Evolutionary conservation across 75 land plant genomes (phyloP), one percentile per base, ranked within the genome.

Genomic region (Larix kaempferi): DNA sequence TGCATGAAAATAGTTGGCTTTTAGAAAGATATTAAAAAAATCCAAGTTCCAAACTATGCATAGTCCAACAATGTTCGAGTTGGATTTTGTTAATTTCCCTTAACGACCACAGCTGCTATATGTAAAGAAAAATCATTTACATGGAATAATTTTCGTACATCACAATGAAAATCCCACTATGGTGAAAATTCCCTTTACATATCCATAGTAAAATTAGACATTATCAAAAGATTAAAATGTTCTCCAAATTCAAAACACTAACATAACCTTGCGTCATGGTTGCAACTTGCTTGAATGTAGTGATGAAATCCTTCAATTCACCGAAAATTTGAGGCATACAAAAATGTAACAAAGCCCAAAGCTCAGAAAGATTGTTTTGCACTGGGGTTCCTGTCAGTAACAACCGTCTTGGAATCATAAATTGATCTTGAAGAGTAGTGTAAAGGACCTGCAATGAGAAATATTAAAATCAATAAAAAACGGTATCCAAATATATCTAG

Each of bases 281-380:
- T 79, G 72, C 88, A 61, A 81, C 85, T 74, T 84, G 84, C 77
- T 84, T 86, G 73, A 95, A 95, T 16, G 88, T 77, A 55, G 73
- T 76, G 54, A 91, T 60, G 78, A 95, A 95, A 74, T 89, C 84
- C 22, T 91, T 88, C 64, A 84, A 63, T 39, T 82, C 85, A 17
- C 86, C 94, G 86, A 93, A 93, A 22, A 89, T 71, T 58, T 63
- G 71, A 26, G 98, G 98, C 94, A 93, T 88, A 64, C 98, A 95
- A 76, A 95, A 95, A 80, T 95, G 94, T 84, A 95, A 77, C 63
- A 95, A 80, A 74, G 98, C 89, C 98, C 98, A 95, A 37, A 95
- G 88, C 78, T 95, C 98, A 74, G 94, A 78, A 67, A 95, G 91
- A 78, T 93, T 93, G 72, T 95, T 95, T 59, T 95, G 98, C 49